Percentiles rank a stretch among this genome's conserved stretches.
These are phyloP conservation scores for Plasmopara muralis DNA, from an alignment of 352 stramenopile species.

Conservation along the genomic window DNA sequence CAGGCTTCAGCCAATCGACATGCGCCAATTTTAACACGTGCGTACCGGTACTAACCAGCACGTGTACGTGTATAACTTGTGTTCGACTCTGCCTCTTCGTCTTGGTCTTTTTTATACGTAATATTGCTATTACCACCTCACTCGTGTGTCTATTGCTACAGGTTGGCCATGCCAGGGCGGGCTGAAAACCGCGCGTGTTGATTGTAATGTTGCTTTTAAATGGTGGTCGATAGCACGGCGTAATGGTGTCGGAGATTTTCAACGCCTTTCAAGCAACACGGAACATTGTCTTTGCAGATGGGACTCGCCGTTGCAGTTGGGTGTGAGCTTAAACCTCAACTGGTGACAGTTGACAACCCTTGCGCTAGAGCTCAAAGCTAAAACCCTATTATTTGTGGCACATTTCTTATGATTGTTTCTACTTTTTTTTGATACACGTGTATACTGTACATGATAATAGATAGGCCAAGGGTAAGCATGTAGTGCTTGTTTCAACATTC, in stretches of 20 bases:
- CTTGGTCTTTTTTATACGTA: too few relatives aligned
- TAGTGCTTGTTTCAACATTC: constrained; percentile 3
- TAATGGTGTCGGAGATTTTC: constrained; percentile 12
- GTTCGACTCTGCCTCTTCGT: too few relatives aligned
- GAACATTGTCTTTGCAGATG: constrained; percentile 21
- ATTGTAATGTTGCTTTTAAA: constrained; percentile 2
- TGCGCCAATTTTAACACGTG: constrained; percentile 17
- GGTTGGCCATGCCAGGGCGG: constrained; percentile 7
- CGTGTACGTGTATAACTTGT: constrained; percentile 10
- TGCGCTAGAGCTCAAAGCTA: not conserved
- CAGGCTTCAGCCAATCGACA: constrained; percentile 15
- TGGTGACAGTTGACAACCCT: constrained; percentile 21
- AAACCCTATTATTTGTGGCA: constrained; percentile 13
- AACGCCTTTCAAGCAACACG: constrained; percentile 7
- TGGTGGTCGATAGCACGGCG: not conserved
- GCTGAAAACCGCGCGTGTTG: constrained; percentile 4
- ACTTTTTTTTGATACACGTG: not conserved
- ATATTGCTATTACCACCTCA: not conserved
- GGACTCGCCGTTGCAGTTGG: constrained; percentile 26
- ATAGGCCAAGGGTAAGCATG: not conserved
- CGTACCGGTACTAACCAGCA: not conserved
- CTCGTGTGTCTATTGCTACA: not conserved
- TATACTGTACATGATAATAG: not conserved
- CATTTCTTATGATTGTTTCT: constrained; percentile 16
- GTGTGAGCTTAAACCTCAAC: constrained; percentile 14